phyloP scores from a whole-genome alignment of 129 eudicot species.

The Gnaphalium uliginosum region DNA sequence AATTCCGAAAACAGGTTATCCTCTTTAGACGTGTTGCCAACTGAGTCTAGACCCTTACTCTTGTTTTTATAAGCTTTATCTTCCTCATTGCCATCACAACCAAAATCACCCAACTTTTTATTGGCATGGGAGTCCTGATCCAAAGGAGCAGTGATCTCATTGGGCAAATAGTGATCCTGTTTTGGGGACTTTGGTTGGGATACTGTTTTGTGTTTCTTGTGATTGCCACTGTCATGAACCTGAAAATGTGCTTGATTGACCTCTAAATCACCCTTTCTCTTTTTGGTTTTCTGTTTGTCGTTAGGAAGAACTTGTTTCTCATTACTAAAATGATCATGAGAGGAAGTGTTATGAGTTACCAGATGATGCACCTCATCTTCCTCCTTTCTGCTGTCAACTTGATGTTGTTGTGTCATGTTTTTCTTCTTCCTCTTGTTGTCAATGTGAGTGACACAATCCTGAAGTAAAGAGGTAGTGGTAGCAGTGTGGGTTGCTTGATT shows the following conservation, averaged over 20 bases:
- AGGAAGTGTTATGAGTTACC: neutral
- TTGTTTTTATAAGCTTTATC: neutral
- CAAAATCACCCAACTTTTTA: neutral
- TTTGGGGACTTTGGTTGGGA: neutral
- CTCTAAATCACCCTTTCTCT: neutral
- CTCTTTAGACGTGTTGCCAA: neutral
- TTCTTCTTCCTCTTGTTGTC: neutral
- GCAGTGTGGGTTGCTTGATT: neutral
- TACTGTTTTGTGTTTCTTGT: neutral
- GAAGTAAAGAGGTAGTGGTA: neutral
- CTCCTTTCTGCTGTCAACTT: neutral
- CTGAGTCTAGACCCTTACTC: neutral
- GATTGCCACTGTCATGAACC: neutral
- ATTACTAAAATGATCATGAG: too few relatives aligned
- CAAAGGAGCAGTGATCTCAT: neutral
- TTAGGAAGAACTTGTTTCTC: too few relatives aligned
- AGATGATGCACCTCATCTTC: neutral
- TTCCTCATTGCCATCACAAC: neutral
- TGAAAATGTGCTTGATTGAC: neutral
- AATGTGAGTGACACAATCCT: neutral
- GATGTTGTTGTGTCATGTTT: neutral
- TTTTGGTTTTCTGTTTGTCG: neutral
- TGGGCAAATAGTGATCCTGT: too few relatives aligned
- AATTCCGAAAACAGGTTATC: conserved; percentile 32
- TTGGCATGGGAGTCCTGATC: neutral